These are phyloP conservation scores for Betula pendula DNA, from an alignment of 306 rosid genomes.

Conservation along the genomic window DNA sequence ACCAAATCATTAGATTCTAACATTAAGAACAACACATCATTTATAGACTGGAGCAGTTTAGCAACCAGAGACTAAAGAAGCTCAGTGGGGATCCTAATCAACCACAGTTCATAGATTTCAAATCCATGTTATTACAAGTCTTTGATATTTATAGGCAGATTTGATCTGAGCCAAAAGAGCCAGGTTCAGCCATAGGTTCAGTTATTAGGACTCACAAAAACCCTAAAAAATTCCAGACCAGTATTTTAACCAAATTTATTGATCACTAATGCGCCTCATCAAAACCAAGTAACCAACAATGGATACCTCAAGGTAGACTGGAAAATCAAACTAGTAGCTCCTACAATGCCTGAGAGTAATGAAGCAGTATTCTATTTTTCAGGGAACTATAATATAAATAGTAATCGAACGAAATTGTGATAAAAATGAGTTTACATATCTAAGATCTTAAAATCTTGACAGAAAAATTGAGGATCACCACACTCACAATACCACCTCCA, in stretches of 20 bases:
- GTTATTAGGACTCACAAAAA: not conserved
- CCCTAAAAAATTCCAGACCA: not conserved
- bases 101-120: not conserved
- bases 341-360: not conserved
- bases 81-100: not conserved
- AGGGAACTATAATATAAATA: not conserved
- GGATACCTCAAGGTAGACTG: too few relatives aligned
- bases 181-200: not conserved
- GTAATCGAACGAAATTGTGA: not conserved
- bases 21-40: not conserved
- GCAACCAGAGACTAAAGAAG: not conserved
- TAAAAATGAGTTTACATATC: too few relatives aligned
- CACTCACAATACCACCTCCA: too few relatives aligned
- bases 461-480: too few relatives aligned
- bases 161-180: too few relatives aligned
- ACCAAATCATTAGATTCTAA: too few relatives aligned
- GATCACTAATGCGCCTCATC: not conserved
- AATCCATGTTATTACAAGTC: too few relatives aligned
- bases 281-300: too few relatives aligned
- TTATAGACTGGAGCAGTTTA: not conserved
- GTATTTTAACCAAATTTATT: not conserved
- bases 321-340: not conserved
- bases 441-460: too few relatives aligned
- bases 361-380: not conserved
- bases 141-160: too few relatives aligned